Percentiles rank a stretch among this genome's conserved stretches.
Evolutionary conservation across 768 basidiomycete species (phyloP).

Genomic region (Cyathus striatus): DNA sequence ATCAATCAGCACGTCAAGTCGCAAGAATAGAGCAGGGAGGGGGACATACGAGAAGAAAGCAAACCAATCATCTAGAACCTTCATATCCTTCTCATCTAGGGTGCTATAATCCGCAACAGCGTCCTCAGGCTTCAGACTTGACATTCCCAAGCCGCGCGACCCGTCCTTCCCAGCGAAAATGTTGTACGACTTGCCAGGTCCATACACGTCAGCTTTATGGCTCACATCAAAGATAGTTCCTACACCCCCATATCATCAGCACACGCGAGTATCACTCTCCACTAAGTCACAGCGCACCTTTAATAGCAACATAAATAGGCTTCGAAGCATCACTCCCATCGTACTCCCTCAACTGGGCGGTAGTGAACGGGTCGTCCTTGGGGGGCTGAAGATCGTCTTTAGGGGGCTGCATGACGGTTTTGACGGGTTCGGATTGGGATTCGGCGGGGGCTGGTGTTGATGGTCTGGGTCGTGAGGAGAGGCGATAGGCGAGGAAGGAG

Average conservation of each 20-base stretch:
- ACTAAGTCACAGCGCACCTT: constrained; percentile 59
- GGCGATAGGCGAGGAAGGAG: constrained; percentile 17
- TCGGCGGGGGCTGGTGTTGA: constrained; percentile 16
- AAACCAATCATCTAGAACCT: constrained; percentile 87
- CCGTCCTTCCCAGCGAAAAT: constrained; percentile 95
- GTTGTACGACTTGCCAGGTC: constrained; percentile 70
- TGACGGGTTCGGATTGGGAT: constrained; percentile 25
- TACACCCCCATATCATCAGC: constrained; percentile 23
- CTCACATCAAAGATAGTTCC: constrained; percentile 91
- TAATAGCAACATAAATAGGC: constrained; percentile 91
- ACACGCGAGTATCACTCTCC: background rate
- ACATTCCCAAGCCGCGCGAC: constrained; percentile 84
- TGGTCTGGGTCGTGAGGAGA: constrained; percentile 5
- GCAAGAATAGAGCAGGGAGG: background rate
- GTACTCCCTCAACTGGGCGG: constrained; percentile 59
- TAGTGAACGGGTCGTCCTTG: constrained; percentile 75
- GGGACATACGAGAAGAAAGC: constrained; percentile 75
- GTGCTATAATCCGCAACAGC: constrained; percentile 83
- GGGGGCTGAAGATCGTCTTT: constrained; percentile 59
- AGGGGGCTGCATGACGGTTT: constrained; percentile 70
- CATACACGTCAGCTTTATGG: constrained; percentile 84
- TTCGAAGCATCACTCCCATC: constrained; percentile 61
- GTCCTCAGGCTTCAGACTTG: constrained; percentile 80
- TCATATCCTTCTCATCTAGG: constrained; percentile 65
- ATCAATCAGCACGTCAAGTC: constrained; percentile 1